phyloP scores from a whole-genome alignment of 2,329 filamentous ascomycete species.

The Drechslerella dactyloides region DNA sequence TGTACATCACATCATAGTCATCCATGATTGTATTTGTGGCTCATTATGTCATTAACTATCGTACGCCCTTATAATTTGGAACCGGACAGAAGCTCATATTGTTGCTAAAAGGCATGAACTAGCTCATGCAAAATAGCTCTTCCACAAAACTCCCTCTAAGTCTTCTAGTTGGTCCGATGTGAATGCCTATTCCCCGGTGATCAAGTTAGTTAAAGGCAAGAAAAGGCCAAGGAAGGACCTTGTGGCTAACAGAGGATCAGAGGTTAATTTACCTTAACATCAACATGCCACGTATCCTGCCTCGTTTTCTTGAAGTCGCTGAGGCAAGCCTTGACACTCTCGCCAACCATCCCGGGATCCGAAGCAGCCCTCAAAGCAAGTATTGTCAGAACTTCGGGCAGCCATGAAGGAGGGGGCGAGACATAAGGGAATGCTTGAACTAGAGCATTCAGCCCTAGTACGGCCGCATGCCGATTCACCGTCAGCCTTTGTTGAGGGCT shows the following conservation, averaged over 20 bases:
- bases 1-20: too few species aligned
- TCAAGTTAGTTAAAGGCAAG: conserved; percentile 56
- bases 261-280: conserved; percentile 79
- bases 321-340: conserved; percentile 90
- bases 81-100: too few species aligned
- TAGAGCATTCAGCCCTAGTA: conserved; percentile 85
- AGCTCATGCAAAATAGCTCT: conserved; percentile 91
- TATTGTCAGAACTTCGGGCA: conserved; percentile 87
- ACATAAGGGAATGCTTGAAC: conserved; percentile 96
- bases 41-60: too few species aligned
- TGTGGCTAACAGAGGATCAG: conserved; percentile 51
- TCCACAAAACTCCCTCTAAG: conserved; percentile 95
- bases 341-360: conserved; percentile 90
- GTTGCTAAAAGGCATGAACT: neutral
- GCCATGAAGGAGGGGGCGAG: conserved; percentile 88
- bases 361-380: conserved; percentile 83
- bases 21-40: too few species aligned
- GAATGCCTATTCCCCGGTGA: conserved; percentile 69
- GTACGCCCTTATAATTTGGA: too few species aligned
- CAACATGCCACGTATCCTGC: conserved; percentile 97
- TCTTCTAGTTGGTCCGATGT: conserved; percentile 92
- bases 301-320: conserved; percentile 99
- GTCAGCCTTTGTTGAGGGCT: conserved; percentile 55
- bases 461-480: conserved; percentile 83
- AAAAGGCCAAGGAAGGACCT: too few species aligned